phyloP scores from a whole-genome alignment of 2,329 filamentous ascomycete species.

The Penicillium sp. region DNA sequence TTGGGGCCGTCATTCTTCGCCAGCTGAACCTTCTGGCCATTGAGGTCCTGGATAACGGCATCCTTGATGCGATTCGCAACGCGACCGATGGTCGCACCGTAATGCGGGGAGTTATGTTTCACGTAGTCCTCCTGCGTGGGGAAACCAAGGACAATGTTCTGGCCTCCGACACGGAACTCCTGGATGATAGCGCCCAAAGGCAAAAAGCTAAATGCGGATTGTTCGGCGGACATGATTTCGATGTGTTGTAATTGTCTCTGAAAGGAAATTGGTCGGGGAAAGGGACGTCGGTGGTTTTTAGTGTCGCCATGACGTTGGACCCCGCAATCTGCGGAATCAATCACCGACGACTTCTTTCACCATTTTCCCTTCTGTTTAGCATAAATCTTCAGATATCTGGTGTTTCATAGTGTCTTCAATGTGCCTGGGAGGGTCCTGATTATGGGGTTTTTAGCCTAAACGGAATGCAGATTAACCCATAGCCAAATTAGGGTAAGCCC shows the following conservation, averaged over 20 bases:
- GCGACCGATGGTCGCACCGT: slow-evolving; percentile 89
- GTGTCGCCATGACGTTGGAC: slow-evolving; percentile 21
- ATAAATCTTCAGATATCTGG: slow-evolving; percentile 2
- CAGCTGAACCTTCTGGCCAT: slow-evolving; percentile 66
- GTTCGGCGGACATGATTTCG: slow-evolving; percentile 27
- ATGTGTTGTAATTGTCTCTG: neutral
- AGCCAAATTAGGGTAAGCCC: neutral
- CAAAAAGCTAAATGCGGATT: slow-evolving; percentile 43
- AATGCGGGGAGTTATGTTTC: slow-evolving; percentile 71
- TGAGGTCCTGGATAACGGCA: slow-evolving; percentile 68
- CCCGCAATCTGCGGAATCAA: slow-evolving; percentile 22
- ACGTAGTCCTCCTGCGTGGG: slow-evolving; percentile 70
- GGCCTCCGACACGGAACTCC: slow-evolving; percentile 69
- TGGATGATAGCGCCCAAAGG: slow-evolving; percentile 53
- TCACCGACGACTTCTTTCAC: slow-evolving; percentile 9
- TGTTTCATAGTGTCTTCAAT: neutral
- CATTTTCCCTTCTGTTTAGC: slow-evolving; percentile 2
- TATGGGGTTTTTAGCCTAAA: slow-evolving; percentile 2
- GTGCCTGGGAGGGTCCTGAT: neutral
- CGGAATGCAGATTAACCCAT: neutral
- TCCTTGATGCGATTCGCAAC: slow-evolving; percentile 74
- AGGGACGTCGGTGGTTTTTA: neutral
- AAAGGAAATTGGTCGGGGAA: neutral
- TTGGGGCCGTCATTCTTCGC: slow-evolving; percentile 74
- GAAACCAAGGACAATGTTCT: slow-evolving; percentile 88